Base-by-base conservation (phyloP, 2,329 filamentous ascomycete genomes). In the Aspergillus vadensis region DNA sequence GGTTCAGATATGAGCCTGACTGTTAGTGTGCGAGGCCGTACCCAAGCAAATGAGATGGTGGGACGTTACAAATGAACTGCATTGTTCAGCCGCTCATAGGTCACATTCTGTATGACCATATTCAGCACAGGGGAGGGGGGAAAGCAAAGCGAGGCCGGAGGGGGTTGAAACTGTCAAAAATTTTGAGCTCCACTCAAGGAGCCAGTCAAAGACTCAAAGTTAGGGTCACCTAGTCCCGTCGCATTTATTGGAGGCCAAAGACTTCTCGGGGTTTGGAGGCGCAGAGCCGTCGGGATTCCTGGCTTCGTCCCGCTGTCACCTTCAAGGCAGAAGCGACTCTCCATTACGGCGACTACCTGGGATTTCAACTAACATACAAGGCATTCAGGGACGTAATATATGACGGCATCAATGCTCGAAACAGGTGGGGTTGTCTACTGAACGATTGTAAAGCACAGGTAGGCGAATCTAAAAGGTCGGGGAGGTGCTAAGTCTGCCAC, bases 281-380 rank as follows among this genome's bases (percentile, higher is more conserved):
- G 57, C 27, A 48, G 48, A 53, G 41, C 39, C 54, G 23, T 54
- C 41, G 41, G 43, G 30, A 57, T 21, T 59, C 44, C 47, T 58
- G 25, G 54, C 59, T 58, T 59, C 38, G 30, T 52, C 41, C 23
- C 43, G 27, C 38, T 41, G 9, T 52, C 55, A 36, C 25, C 54
- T 54, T 43, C 17, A 17, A 49, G 52, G 27, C 32, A 36, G 17
- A 41, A 59, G 19, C n/a, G 15, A 15, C 25, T 19, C 15, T n/a
- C 25, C 19, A 44, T 47, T 17, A 19, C 36, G 53, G n/a, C 39
- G 53, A 44, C 10, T 21, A 17, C 9, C 19, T 17, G 8, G 10
- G 10, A 6, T 32, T 10, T 19, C 43, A 36, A 23, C 17, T 19
- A 36, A 17, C 32, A 47, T 44, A 25, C 32, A 36, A 36, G 23